A percentile compares a stretch with the other conserved stretches of the same genome.
Conservation (phyloP, 768 basidiomycete genomes). For the Termitomyces sp. region DNA sequence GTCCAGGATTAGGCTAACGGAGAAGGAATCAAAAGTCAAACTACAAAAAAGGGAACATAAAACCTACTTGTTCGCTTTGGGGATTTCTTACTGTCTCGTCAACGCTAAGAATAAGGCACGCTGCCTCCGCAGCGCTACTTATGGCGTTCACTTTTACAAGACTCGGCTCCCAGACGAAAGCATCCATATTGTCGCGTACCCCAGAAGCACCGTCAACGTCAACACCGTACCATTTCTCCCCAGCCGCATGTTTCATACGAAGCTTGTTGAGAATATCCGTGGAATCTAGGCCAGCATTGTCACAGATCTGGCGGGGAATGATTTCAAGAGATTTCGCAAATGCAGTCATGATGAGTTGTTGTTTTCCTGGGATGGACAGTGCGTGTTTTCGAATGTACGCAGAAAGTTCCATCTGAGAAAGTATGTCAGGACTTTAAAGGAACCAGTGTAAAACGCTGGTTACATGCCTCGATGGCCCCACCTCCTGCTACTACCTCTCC, state of each 20-base stretch:
- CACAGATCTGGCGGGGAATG: constrained; percentile 97
- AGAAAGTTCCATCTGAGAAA: constrained; percentile 89
- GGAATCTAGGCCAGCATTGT: constrained; percentile 96
- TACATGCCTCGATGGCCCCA: constrained; percentile 86
- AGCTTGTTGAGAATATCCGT: constrained; percentile 97
- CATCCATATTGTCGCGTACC: constrained; percentile 93
- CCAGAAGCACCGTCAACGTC: constrained; percentile 88
- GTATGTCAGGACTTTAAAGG: not conserved
- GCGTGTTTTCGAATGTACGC: constrained; percentile 91
- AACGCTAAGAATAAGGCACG: constrained; percentile 90
- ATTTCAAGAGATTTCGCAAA: constrained; percentile 97
- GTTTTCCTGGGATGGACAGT: constrained; percentile 90
- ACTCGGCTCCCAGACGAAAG: constrained; percentile 98
- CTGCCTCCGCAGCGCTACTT: constrained; percentile 92
- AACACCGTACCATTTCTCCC: constrained; percentile 88
- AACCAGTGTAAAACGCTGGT: not conserved
- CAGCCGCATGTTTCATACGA: constrained; percentile 90
- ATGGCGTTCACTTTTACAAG: constrained; percentile 95
- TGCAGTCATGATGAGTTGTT: constrained; percentile 89
- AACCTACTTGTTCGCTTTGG: constrained; percentile 81
- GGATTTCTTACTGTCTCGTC: constrained; percentile 98
- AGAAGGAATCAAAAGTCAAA: constrained; percentile 11
- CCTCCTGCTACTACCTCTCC: constrained; percentile 97
- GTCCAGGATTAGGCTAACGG: constrained; percentile 70
- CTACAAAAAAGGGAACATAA: not conserved